Evolutionary conservation across 441 rosid genomes (phyloP).

Genomic region (Syzygium syzygioides): DNA sequence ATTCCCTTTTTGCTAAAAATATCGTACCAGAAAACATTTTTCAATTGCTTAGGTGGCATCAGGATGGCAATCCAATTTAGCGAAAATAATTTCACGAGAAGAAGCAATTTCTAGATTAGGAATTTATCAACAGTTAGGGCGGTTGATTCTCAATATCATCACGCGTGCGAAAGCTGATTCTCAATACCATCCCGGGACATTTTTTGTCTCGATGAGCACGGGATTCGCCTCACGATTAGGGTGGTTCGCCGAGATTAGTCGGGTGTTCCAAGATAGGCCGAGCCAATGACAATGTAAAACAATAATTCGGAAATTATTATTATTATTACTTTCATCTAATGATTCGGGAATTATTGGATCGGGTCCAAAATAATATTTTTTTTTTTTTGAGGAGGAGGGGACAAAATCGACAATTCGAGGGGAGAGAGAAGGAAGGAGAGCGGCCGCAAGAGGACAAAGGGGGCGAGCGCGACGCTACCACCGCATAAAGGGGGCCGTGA

Average conservation of each 20-base stretch:
- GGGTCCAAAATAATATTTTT: not conserved
- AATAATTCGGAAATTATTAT: not conserved
- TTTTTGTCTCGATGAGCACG: accelerated
- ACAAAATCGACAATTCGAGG: not conserved
- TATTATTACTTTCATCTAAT: no score
- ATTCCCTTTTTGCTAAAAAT: not conserved
- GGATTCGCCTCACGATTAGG: accelerated
- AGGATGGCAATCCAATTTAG: not conserved
- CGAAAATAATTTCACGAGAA: not conserved
- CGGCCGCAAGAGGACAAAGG: slow-evolving; percentile 21
- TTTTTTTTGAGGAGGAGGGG: not conserved
- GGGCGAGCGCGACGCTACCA: slow-evolving; percentile 3
- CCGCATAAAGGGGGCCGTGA: not conserved
- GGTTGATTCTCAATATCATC: no score
- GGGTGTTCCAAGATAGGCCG: not conserved
- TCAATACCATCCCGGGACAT: not conserved
- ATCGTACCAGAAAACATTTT: no score
- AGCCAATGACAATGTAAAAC: not conserved
- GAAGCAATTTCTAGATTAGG: not conserved
- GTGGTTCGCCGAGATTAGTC: not conserved
- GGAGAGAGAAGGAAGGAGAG: not conserved
- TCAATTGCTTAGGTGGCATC: not conserved
- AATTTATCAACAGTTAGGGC: no score
- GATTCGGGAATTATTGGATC: not conserved
- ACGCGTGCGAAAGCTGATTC: accelerated